These are phyloP conservation scores for Adenanthera pavonina DNA, from an alignment of 306 rosid species.

Conservation along the genomic window DNA sequence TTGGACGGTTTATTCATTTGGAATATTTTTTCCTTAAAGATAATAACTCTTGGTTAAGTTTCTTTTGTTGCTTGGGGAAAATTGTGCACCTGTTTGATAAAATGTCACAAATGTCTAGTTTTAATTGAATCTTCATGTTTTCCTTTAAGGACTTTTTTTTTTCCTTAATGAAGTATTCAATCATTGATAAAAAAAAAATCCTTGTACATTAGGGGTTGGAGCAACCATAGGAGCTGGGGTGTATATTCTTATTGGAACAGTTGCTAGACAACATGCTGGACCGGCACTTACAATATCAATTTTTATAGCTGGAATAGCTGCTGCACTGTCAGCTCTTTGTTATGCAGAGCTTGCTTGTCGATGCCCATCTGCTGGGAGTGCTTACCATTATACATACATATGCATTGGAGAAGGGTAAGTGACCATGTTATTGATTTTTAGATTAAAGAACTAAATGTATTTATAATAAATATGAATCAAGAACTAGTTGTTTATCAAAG, in stretches of 20 bases:
- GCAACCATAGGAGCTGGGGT: slow-evolving; percentile 98
- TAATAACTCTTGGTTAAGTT: not conserved
- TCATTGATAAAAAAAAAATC: slow-evolving; percentile 23
- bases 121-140: slow-evolving; percentile 22
- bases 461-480: not conserved
- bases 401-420: slow-evolving; percentile 95
- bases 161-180: slow-evolving; percentile 15
- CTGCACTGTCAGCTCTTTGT: slow-evolving; percentile 91
- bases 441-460: not conserved
- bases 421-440: slow-evolving; percentile 25
- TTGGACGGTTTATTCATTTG: not conserved
- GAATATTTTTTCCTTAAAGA: not conserved
- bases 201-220: slow-evolving; percentile 75
- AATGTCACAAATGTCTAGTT: slow-evolving; percentile 11
- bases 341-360: slow-evolving; percentile 98
- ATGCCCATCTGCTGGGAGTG: slow-evolving; percentile 96
- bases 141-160: not conserved
- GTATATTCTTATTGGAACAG: slow-evolving; percentile 95
- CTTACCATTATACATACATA: slow-evolving; percentile 90
- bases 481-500: slow-evolving; percentile 2
- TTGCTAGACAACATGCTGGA: slow-evolving; percentile 93
- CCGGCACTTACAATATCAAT: slow-evolving; percentile 85
- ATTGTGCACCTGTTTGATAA: slow-evolving; percentile 3
- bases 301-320: slow-evolving; percentile 84
- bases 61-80: not conserved